Evolutionary conservation across 2,329 filamentous ascomycete species (phyloP).

Genomic region (Chrysoporthe austroafricana): DNA sequence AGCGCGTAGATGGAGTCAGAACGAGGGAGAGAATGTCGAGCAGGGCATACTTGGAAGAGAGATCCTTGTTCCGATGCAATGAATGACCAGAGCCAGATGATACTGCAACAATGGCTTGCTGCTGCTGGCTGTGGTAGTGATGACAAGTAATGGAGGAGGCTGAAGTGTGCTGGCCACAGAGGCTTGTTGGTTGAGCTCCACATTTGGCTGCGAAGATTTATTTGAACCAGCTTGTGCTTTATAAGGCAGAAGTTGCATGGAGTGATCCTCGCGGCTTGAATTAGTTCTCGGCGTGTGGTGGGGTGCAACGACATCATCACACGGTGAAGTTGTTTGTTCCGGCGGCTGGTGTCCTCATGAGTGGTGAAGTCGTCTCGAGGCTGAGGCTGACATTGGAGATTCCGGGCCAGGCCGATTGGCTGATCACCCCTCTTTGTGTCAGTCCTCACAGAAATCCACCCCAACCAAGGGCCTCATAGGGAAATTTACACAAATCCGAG

Average conservation of each 20-base stretch:
- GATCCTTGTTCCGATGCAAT: background rate
- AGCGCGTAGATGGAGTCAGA: background rate
- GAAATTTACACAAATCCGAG: background rate
- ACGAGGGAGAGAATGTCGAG: background rate
- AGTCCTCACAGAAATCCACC: background rate
- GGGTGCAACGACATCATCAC: background rate
- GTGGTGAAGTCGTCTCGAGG: slow-evolving; percentile 7
- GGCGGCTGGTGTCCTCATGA: background rate
- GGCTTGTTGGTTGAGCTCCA: background rate
- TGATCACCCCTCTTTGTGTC: background rate
- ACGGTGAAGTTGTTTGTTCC: background rate
- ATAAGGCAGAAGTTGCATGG: background rate
- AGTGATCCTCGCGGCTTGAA: background rate
- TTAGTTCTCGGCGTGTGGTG: background rate
- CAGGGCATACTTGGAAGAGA: background rate
- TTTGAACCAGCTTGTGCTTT: background rate
- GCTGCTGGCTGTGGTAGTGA: too few relatives aligned
- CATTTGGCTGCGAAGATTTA: background rate
- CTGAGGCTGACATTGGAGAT: background rate
- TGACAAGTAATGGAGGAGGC: background rate
- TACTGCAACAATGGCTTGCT: too few relatives aligned
- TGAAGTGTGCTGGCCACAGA: background rate
- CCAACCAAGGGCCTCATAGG: background rate
- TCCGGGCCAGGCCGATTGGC: background rate
- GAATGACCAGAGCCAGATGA: background rate